A percentile compares a stretch with the other conserved stretches of the same genome.
These are phyloP conservation scores for Plasmodium vivax DNA, from an alignment of 169 alveolate genomes.

Conservation along the genomic window DNA sequence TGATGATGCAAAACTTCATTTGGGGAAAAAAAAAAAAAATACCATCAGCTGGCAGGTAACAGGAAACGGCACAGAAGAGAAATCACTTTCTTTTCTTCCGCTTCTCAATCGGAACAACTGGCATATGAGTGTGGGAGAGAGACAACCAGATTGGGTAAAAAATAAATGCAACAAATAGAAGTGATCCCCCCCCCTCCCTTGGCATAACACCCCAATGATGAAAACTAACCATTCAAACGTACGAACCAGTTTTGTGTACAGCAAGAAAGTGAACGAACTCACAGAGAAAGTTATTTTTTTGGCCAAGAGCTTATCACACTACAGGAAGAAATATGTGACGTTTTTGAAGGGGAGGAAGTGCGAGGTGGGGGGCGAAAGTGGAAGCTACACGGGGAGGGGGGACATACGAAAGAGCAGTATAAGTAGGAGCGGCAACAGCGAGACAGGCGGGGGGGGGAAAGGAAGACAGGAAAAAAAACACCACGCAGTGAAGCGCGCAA, in stretches of 20 bases:
- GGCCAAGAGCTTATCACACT: constrained; percentile 9
- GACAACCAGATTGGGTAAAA: background rate
- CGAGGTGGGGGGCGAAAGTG: background rate
- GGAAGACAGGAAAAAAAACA: background rate
- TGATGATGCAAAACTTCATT: background rate
- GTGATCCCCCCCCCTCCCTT: background rate
- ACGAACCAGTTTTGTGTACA: constrained; percentile 27
- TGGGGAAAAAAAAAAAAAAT: background rate
- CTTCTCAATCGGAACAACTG: background rate
- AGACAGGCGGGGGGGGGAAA: background rate
- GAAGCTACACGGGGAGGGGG: background rate
- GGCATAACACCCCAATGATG: background rate
- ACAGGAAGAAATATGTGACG: constrained; percentile 23
- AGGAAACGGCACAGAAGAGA: background rate
- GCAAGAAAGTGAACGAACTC: background rate
- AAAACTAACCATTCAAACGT: background rate
- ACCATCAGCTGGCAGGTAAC: background rate
- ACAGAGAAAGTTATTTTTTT: background rate
- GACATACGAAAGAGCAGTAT: background rate
- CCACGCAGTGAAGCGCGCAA: background rate
- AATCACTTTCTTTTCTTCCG: background rate
- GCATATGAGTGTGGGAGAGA: background rate
- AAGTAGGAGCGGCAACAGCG: background rate
- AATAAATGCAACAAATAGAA: background rate
- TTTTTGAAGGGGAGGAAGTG: constrained; percentile 2